phyloP scores from a whole-genome alignment of 345 rosid species.

The Populus deltoides region DNA sequence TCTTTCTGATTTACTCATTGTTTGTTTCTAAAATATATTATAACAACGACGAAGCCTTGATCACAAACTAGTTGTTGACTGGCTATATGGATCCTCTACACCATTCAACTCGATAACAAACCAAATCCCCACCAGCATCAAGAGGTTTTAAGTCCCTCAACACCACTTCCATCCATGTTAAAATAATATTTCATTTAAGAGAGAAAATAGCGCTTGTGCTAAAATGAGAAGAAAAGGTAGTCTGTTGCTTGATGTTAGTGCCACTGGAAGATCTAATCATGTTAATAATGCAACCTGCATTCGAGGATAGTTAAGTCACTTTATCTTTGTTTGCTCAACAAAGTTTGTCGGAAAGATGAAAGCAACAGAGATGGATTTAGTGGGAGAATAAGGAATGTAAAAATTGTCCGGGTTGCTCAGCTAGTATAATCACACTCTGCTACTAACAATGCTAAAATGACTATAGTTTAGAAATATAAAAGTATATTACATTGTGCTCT shows the following conservation, averaged over 20 bases:
- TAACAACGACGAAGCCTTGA: neutral
- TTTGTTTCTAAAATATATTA: neutral
- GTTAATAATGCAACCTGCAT: neutral
- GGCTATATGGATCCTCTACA: neutral
- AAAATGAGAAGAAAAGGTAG: neutral
- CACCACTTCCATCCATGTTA: too few relatives aligned
- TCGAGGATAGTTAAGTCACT: neutral
- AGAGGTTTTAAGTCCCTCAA: too few relatives aligned
- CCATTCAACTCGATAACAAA: too few relatives aligned
- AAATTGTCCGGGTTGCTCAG: neutral
- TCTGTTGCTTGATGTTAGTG: neutral
- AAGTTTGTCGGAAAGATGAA: neutral
- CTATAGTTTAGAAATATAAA: neutral
- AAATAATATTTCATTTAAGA: neutral
- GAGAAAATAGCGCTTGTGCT: neutral
- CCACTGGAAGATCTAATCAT: neutral
- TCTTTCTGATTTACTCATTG: neutral
- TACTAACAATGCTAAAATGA: neutral
- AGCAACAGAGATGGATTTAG: neutral
- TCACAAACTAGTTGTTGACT: neutral
- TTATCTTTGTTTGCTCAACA: neutral
- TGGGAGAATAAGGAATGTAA: neutral
- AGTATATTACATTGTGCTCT: neutral
- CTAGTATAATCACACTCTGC: neutral
- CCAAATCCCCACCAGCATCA: too few relatives aligned